Base-by-base conservation (phyloP, 1,284 basidiomycete genomes). In the Ganoderma boninense region DNA sequence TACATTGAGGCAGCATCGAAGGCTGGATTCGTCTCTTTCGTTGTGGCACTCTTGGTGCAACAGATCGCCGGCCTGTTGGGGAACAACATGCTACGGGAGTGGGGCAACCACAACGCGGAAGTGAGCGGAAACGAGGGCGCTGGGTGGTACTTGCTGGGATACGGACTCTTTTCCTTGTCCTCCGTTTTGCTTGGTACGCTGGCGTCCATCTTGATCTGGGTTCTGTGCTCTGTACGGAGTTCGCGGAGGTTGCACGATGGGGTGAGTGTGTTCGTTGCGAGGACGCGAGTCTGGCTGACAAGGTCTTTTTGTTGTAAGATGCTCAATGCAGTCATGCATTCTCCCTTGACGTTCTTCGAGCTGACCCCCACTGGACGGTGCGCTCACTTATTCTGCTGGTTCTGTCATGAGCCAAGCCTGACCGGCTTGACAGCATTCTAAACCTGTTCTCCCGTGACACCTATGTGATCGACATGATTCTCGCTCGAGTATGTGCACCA, bases 401-500 rank as follows among this genome's bases (percentile, higher is more conserved):
- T 2, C 26, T 44, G 20, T 7, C 54, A 40, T 38, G 38, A 4
- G 32, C 18, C 26, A 32, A 13, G 61, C 7, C 52, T 66, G 46
- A 67, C 29, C 32, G 64, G 42, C 40, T 38, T 20, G 5, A 1
- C 57, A 94, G 94, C 11, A 91, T 95, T 59, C 79, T 97, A 67
- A 97, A 97, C 79, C 82, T 98, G 44, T 99, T 99, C 82, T 95
- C 95, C 18, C 90, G 96, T 6, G 97, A 99, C 79, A 91, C 94
- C 59, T 97, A 97, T 77, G 96, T 97, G 54, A 90, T 98, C 38
- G 97, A 98, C 78, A 90, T 94, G 77, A 84, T 95, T 8, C 87
- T 97, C 32, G 90, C 90, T 29, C 87, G 92, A 62, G 91, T 89
- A 69, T 59, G 83, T 76, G 18, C 49, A 52, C 26, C 23, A 8